Base-by-base conservation (phyloP, 495 filamentous ascomycete genomes). In the Talaromyces trachyspermus region DNA sequence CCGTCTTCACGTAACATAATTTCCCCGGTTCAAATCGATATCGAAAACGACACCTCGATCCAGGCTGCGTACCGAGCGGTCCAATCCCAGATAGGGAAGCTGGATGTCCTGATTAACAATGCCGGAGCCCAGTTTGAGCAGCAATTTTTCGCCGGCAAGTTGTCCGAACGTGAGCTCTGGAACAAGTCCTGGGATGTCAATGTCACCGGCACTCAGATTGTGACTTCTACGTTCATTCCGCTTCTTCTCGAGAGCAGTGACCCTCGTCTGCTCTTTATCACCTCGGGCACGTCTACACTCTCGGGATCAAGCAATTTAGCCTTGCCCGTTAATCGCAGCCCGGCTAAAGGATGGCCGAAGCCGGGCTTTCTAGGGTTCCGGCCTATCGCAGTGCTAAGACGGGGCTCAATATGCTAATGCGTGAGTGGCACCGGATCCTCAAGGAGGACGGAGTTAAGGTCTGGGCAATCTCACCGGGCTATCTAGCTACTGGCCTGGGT, bases 391-490 rank as follows among this genome's bases (percentile, higher is more conserved):
- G 60, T 41, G 57, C 63, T 22, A 84, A 85, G 64, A 71, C 77
- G 0, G 80, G 72, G 6, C 47, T 85, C 54, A 83, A 84, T 49
- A 84, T 84, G 80, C 27, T 83, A 61, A 80, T 83, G 78, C 63
- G 70, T 25, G 72, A 77, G 45, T 85, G 78, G 79, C 20, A 51
- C 18, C 61, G 69, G 5, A 52, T 68, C 6, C 55, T 85, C 41
- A 63, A 65, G 47, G 66, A 74, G 14, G 81, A 85, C 46, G 76
- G 76, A 0, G 79, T 84, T 1, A 84, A 84, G 57, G 70, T 78
- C 0, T 84, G 66, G 64, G 54, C 56, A 17, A 56, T 83, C 11
- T 66, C 60, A 2, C 81, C 80, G 0, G 80, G 80, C 0, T 75
- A 74, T 43, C 53, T 83, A 25, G 79, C 74, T 0, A 83, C 79